Base-by-base conservation (phyloP, 345 rosid species). In the Salix caprea region DNA sequence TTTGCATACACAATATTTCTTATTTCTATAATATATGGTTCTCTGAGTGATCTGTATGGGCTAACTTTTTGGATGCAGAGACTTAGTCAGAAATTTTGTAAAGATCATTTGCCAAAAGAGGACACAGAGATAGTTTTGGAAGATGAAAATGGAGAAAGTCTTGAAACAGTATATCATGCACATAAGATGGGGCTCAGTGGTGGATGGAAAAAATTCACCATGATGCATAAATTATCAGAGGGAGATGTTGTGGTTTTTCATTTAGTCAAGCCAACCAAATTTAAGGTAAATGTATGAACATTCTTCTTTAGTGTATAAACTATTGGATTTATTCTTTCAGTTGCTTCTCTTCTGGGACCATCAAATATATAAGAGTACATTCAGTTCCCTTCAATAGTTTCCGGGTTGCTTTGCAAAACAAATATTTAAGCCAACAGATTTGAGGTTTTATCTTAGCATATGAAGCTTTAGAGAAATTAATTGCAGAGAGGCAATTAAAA, bases 1-100 rank as follows among this genome's bases (percentile, higher is more conserved):
- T 32, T 30, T 5, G 23, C 26, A 34, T 11, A 34, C 40, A 16
- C 12, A 2, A 15, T 32, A 32, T 44, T 69, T 62, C 10, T 23
- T 90, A 89, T 2, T 89, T 89, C 4, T 7, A 28, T 14, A 13
- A 64, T 6, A 21, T 24, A 32, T 60, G 24, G n/a, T 40, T 36
- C 10, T 5, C 23, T 13, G 50, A 36, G 42, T 3, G 44, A 19
- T n/a, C 24, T 39, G 50, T 44, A 15, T n/a, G 21, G 21, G 18
- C 64, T 56, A 15, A 70, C 28, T 34, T 48, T 78, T 54, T 71
- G 71, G 32, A 56, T 65, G 21, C 39, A 78, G 80, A 76, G 80
- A 52, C 71, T 78, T 36, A 70, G 50, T 18, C 67, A 40, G 72
- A 16, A 52, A 24, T 78, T 78, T 54, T 78, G 80, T 18, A 12